Base-by-base conservation (phyloP, 139 green algal species). In the Chlamydomonas sp. region DNA sequence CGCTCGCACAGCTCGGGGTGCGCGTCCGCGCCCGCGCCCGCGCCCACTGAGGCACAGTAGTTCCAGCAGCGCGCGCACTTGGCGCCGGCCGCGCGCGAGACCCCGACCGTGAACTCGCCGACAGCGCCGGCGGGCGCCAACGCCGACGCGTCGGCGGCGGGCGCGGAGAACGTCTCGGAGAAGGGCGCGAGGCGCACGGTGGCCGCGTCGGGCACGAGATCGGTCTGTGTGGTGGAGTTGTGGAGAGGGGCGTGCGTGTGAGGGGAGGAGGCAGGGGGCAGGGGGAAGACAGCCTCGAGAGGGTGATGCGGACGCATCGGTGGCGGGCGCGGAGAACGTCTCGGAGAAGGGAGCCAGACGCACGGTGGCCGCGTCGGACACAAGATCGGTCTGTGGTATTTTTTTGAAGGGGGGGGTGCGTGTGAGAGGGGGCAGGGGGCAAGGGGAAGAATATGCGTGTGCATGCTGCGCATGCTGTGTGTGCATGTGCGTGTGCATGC, bases 51-150 rank as follows among this genome's bases (percentile, higher is more conserved):
- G 1, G 58, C n/a, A 43, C 81, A 89, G 80, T 96, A 98, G 77
- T 96, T 96, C 95, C 95, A 99, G 80, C 95, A 99, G 58, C 95
- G 86, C 29, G 78, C 83, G 80, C 93, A 98, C 73, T 97, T 97
- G 48, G 26, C n/a, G 33, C 94, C 94, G 1, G 73, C 70, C 3
- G 94, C 94, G 1, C 76, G 69, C 0, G 30, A 31, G n/a, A 98
- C 86, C 6, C 90, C 92, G 60, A 96, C 84, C 48, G 74, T 83
- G 28, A 97, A 77, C 28, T 72, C 64, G 1, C 71, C 84, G 2
- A 83, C n/a, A n/a, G n/a, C n/a, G n/a, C 72, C 2, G 66, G 59
- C 1, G 59, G 38, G 47, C 24, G 29, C 43, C 4, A 24, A 24
- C 13, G 10, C 20, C 29, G 10, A 13, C 13, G 34, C 10, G n/a